A percentile compares a stretch with the other conserved stretches of the same genome.
These are phyloP conservation scores for Claviceps sp. DNA, from an alignment of 2,329 filamentous ascomycete genomes.

Conservation along the genomic window DNA sequence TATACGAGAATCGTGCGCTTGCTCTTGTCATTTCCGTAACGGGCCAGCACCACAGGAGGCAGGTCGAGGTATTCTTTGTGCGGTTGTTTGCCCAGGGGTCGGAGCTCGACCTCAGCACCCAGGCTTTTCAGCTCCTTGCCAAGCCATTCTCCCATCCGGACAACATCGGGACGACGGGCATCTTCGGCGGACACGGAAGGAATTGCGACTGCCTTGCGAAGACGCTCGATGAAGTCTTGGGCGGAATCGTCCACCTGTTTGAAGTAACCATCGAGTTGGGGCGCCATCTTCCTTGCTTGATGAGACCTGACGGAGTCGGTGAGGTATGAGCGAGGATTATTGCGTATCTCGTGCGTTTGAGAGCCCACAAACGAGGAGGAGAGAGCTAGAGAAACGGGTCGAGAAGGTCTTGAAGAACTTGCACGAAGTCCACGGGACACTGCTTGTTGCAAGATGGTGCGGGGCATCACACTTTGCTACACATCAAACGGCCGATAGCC, in stretches of 20 bases:
- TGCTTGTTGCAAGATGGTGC: slow-evolving; percentile 25
- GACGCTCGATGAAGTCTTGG: slow-evolving; percentile 73
- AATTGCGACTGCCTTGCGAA: slow-evolving; percentile 87
- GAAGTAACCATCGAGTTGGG: slow-evolving; percentile 84
- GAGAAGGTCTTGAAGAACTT: slow-evolving; percentile 10
- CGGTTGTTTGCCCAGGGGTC: slow-evolving; percentile 80
- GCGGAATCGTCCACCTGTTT: slow-evolving; percentile 75
- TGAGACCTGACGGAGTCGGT: slow-evolving; percentile 39
- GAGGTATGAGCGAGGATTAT: slow-evolving; percentile 30
- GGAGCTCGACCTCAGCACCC: slow-evolving; percentile 76
- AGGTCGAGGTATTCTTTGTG: slow-evolving; percentile 82
- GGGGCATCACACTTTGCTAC: slow-evolving; percentile 25
- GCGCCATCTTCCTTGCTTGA: slow-evolving; percentile 68
- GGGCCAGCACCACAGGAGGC: slow-evolving; percentile 80
- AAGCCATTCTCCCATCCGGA: slow-evolving; percentile 92
- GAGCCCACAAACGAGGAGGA: slow-evolving; percentile 7
- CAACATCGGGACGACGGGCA: slow-evolving; percentile 75
- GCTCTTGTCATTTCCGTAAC: slow-evolving; percentile 82
- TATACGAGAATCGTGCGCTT: slow-evolving; percentile 96
- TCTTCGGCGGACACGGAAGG: slow-evolving; percentile 91
- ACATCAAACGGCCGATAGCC: not conserved
- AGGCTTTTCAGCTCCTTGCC: slow-evolving; percentile 68
- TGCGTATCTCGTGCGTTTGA: slow-evolving; percentile 2
- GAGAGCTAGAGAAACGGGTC: slow-evolving; percentile 10
- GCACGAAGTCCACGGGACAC: slow-evolving; percentile 8